Percentiles rank a stretch among this genome's conserved stretches.
phyloP scores from a whole-genome alignment of 78 protist species.

The Thecamonas trahens region DNA sequence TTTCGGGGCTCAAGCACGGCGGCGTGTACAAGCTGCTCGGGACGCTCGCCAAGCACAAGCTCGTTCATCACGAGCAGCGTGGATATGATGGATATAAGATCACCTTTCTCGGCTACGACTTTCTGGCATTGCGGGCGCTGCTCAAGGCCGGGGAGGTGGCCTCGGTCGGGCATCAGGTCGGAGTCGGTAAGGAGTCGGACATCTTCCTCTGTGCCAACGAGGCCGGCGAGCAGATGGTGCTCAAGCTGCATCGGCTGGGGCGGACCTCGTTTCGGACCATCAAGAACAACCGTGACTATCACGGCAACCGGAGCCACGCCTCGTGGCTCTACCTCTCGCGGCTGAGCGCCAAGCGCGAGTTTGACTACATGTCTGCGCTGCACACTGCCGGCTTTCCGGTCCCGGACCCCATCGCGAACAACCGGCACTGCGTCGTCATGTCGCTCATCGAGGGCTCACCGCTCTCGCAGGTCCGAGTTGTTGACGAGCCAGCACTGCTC shows the following conservation, averaged over 20 bases:
- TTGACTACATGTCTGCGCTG: constrained; percentile 92
- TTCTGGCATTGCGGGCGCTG: constrained; percentile 81
- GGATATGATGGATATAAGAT: constrained; percentile 87
- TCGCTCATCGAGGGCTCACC: constrained; percentile 70
- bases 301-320: constrained; percentile 45
- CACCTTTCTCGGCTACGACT: constrained; percentile 93
- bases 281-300: constrained; percentile 90
- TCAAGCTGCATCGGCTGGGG: constrained; percentile 84
- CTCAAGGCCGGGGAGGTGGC: constrained; percentile 54
- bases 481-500: constrained; percentile 60
- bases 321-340: constrained; percentile 92
- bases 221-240: constrained; percentile 40
- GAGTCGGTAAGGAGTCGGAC: constrained; percentile 98
- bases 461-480: constrained; percentile 43
- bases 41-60: constrained; percentile 54
- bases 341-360: constrained; percentile 93
- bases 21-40: constrained; percentile 51
- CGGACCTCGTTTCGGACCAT: constrained; percentile 90
- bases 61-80: constrained; percentile 69
- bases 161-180: constrained; percentile 86
- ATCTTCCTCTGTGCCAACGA: constrained; percentile 46
- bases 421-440: constrained; percentile 94
- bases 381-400: constrained; percentile 85
- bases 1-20: constrained; percentile 73
- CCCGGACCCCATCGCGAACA: constrained; percentile 88